phyloP scores from a whole-genome alignment of 192 early-diverging fungal genomes.

The Cetraspora pellucida region DNA sequence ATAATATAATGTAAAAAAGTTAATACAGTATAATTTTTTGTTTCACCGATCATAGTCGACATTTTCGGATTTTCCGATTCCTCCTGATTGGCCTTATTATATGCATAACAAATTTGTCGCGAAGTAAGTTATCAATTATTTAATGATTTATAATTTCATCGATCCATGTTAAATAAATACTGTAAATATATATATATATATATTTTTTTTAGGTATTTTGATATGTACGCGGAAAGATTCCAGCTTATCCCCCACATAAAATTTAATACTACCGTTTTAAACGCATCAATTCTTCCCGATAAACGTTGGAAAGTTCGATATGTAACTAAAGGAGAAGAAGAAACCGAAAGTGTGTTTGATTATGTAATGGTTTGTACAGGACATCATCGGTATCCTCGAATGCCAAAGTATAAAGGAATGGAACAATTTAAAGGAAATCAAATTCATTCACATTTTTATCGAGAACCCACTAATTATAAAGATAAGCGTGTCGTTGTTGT shows the following conservation, averaged over 20 bases:
- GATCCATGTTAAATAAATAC: too few relatives aligned
- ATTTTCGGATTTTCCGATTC: constrained; percentile 64
- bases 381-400: constrained; percentile 57
- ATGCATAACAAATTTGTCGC: constrained; percentile 52
- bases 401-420: constrained; percentile 58
- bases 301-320: constrained; percentile 14
- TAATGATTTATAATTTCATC: not conserved
- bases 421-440: constrained; percentile 52
- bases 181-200: too few relatives aligned
- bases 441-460: constrained; percentile 62
- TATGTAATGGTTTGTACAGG: constrained; percentile 65
- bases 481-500: constrained; percentile 60
- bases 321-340: not conserved
- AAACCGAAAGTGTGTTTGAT: constrained; percentile 57
- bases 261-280: constrained; percentile 54
- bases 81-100: constrained; percentile 60
- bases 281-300: constrained; percentile 47
- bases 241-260: constrained; percentile 54
- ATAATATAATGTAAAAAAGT: too few relatives aligned
- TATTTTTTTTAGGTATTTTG: constrained; percentile 48
- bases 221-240: constrained; percentile 54
- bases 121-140: constrained; percentile 37
- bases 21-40: too few relatives aligned
- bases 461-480: constrained; percentile 51
- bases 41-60: constrained; percentile 14